Base-by-base conservation (phyloP, 2,329 filamentous ascomycete genomes). In the Shiraia bambusicola region DNA sequence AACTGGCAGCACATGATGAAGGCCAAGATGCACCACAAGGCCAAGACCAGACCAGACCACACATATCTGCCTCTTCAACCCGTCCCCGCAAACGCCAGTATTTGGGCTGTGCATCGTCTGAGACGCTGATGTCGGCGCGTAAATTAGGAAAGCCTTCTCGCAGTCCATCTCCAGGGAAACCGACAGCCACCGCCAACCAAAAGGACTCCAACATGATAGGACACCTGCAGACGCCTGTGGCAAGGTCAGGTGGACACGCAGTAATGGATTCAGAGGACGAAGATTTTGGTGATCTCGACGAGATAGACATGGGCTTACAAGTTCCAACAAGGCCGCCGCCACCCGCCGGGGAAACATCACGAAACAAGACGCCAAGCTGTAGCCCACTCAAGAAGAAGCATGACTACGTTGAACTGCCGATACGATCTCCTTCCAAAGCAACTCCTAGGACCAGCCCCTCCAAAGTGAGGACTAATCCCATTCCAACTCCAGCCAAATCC, bases 221-320 rank as follows among this genome's bases (percentile, higher is more conserved):
- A 12, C 24, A n/a, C 3, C 28, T 39, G 12, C 49, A 31, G 9
- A 54, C 48, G 24, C 42, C 51, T n/a, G 48, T 33, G 3, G 49
- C 45, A n/a, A 54, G 36, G 30, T 56, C 54, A 24, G 37, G 54
- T 4, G 43, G 42, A 2, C 47, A 55, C 40, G 49, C 51, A 25
- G 57, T 65, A 4, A 19, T 64, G 41, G 63, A 65, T 27, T 66
- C 61, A 3, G 60, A 67, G 28, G 61, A 64, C 22, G 62, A 66
- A 28, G 63, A 64, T 6, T 55, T 56, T 28, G 59, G 56, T 6
- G 57, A 47, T 14, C 45, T 61, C 7, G 63, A 65, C 26, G 58
- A 59, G 6, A 52, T 59, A 37, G 59, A 65, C 7, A 27, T 54
- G n/a, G 50, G 56, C 25, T 24, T 45, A 5, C 36, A 52, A 13